Evolutionary conservation across 345 rosid species (phyloP).

Genomic region (Gossypioides kirkii): DNA sequence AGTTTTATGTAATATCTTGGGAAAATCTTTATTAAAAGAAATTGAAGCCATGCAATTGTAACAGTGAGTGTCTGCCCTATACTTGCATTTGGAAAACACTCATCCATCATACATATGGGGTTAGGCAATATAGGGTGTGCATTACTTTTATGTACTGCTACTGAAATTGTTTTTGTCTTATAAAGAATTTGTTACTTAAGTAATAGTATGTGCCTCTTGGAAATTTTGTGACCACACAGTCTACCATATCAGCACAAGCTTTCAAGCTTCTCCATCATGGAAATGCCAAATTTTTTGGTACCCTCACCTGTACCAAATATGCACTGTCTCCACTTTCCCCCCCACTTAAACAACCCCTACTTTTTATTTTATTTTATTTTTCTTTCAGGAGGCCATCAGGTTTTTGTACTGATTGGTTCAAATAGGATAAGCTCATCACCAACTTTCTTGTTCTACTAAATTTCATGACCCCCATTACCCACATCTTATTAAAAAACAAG

Average conservation of each 20-base stretch:
- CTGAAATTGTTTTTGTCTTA: neutral
- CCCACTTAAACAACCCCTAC: constrained; percentile 38
- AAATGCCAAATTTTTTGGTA: constrained; percentile 21
- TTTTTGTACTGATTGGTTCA: constrained; percentile 32
- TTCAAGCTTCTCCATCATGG: constrained; percentile 18
- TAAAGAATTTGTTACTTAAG: neutral
- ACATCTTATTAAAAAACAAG: constrained; percentile 10
- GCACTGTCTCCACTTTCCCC: constrained; percentile 50
- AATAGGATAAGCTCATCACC: constrained; percentile 45
- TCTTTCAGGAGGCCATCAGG: constrained; percentile 27
- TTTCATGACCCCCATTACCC: constrained; percentile 14
- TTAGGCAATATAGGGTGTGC: neutral
- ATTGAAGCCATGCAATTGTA: neutral
- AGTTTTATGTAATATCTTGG: neutral
- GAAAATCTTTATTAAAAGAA: neutral
- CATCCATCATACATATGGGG: neutral
- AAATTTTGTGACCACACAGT: constrained; percentile 15
- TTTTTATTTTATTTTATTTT: constrained; percentile 11
- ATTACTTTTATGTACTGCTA: constrained; percentile 2
- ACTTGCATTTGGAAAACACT: neutral
- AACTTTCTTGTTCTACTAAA: constrained; percentile 16
- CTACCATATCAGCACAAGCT: constrained; percentile 12
- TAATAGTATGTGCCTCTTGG: constrained; percentile 7
- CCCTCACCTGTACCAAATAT: constrained; percentile 25
- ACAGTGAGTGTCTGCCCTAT: neutral